A percentile compares a stretch with the other conserved stretches of the same genome.
Conservation (phyloP, 1,284 basidiomycete species). For the Volvariella volvacea region DNA sequence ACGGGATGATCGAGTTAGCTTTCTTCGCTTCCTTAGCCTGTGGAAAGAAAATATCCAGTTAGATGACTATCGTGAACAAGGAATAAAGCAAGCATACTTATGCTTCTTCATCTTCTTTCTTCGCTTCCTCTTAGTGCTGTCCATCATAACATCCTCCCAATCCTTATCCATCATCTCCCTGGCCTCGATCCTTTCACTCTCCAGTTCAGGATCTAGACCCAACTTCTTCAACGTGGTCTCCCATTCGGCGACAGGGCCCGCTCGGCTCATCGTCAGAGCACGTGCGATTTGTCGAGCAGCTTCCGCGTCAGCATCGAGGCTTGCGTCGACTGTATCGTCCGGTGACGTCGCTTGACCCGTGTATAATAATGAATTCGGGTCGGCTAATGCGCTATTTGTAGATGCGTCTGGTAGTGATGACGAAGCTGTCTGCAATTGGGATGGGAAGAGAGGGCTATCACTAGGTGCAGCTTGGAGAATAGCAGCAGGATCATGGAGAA, state of each 20-base stretch:
- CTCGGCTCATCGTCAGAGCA: constrained; percentile 56
- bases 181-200: constrained; percentile 37
- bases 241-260: constrained; percentile 58
- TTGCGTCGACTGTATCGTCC: constrained; percentile 46
- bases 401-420: constrained; percentile 3
- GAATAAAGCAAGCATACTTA: constrained; percentile 52
- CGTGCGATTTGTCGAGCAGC: constrained; percentile 67
- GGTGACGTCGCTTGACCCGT: constrained; percentile 9
- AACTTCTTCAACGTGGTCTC: constrained; percentile 53
- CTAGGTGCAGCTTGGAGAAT: constrained; percentile 47
- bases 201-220: constrained; percentile 46
- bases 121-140: constrained; percentile 77
- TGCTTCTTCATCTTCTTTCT: constrained; percentile 90
- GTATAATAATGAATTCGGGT: background rate
- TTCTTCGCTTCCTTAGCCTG: constrained; percentile 58
- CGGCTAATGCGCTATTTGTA: constrained; percentile 2
- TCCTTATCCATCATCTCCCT: constrained; percentile 48
- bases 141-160: constrained; percentile 58
- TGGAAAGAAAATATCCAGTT: constrained; percentile 7
- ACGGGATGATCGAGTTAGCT: constrained; percentile 39
- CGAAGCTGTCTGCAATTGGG: constrained; percentile 5
- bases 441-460: constrained; percentile 19
- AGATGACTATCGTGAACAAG: constrained; percentile 3
- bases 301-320: constrained; percentile 65
- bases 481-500: constrained; percentile 50